Evolutionary conservation across 306 rosid species (phyloP).

Genomic region (Amphicarpaea edgeworthii): DNA sequence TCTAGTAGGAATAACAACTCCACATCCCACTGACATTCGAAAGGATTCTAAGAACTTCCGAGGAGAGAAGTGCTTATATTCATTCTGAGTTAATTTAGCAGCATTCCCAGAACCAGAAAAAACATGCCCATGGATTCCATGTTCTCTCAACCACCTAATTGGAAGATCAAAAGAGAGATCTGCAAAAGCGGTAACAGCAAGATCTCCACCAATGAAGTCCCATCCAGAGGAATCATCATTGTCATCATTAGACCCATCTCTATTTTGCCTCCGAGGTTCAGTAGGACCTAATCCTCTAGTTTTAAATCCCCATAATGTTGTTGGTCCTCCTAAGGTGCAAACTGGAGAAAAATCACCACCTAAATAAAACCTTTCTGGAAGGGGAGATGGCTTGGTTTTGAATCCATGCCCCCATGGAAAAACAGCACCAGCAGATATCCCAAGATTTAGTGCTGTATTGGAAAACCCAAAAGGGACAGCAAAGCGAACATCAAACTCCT

Average conservation of each 20-base stretch:
- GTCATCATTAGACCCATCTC: conserved; percentile 52
- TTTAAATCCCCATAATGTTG: conserved; percentile 86
- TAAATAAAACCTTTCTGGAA: conserved; percentile 87
- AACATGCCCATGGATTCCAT: conserved; percentile 82
- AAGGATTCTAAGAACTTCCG: conserved; percentile 70
- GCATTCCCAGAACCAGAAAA: conserved; percentile 87
- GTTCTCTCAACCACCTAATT: conserved; percentile 77
- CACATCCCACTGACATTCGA: conserved; percentile 77
- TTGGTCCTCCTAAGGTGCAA: conserved; percentile 81
- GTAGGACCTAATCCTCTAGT: conserved; percentile 85
- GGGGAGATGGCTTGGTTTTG: conserved; percentile 76
- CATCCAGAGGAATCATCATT: conserved; percentile 52
- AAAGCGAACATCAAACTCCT: conserved; percentile 85
- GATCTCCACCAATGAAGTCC: conserved; percentile 90
- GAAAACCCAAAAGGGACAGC: conserved; percentile 81
- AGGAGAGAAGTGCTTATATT: conserved; percentile 67
- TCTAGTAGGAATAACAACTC: conserved; percentile 83
- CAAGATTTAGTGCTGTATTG: conserved; percentile 81
- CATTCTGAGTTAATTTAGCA: conserved; percentile 75
- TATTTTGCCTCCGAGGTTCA: conserved; percentile 71
- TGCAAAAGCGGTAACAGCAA: conserved; percentile 88
- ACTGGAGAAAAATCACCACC: conserved; percentile 97
- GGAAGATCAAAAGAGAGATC: conserved; percentile 93
- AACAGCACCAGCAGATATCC: conserved; percentile 77
- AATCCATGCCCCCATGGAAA: conserved; percentile 87